Evolutionary conservation across 2,329 filamentous ascomycete species (phyloP).

Genomic region (Rachicladosporium sp.): DNA sequence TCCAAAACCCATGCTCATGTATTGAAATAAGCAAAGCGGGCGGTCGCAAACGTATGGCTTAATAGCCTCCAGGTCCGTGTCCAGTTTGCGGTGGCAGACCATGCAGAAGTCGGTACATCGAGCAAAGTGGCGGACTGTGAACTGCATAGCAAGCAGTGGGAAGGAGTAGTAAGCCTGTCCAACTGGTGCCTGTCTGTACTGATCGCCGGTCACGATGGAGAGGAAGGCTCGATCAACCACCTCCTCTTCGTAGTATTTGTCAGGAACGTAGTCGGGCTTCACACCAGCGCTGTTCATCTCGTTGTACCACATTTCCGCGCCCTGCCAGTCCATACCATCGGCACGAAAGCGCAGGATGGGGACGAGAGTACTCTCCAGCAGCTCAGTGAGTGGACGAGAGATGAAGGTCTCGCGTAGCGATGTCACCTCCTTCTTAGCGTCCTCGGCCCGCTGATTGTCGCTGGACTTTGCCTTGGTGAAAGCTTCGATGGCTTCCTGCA

Average conservation of each 20-base stretch:
- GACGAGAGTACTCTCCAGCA: slow-evolving; percentile 53
- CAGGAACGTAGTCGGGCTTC: slow-evolving; percentile 19
- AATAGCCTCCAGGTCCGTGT: slow-evolving; percentile 53
- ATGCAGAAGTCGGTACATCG: slow-evolving; percentile 80
- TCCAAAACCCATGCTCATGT: slow-evolving; percentile 74
- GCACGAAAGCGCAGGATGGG: slow-evolving; percentile 48
- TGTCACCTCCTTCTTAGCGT: slow-evolving; percentile 16
- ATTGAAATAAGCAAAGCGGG: slow-evolving; percentile 72
- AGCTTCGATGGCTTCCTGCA: slow-evolving; percentile 39
- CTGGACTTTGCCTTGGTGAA: slow-evolving; percentile 32
- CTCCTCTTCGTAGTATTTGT: slow-evolving; percentile 26
- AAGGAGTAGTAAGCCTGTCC: slow-evolving; percentile 30
- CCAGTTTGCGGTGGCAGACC: slow-evolving; percentile 62
- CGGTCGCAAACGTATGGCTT: slow-evolving; percentile 66
- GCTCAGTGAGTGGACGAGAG: slow-evolving; percentile 55
- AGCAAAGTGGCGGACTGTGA: slow-evolving; percentile 62
- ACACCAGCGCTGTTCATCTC: slow-evolving; percentile 29
- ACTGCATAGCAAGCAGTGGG: slow-evolving; percentile 56
- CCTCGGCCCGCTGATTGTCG: slow-evolving; percentile 7
- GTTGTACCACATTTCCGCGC: slow-evolving; percentile 49
- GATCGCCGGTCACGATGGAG: slow-evolving; percentile 37
- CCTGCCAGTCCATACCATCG: slow-evolving; percentile 50
- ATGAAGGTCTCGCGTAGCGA: slow-evolving; percentile 52
- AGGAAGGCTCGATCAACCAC: slow-evolving; percentile 27
- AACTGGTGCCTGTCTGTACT: slow-evolving; percentile 26